A percentile compares a stretch with the other conserved stretches of the same genome.
These are phyloP conservation scores for Tolypocladium paradoxum DNA, from an alignment of 2,329 filamentous ascomycete species.

Conservation along the genomic window DNA sequence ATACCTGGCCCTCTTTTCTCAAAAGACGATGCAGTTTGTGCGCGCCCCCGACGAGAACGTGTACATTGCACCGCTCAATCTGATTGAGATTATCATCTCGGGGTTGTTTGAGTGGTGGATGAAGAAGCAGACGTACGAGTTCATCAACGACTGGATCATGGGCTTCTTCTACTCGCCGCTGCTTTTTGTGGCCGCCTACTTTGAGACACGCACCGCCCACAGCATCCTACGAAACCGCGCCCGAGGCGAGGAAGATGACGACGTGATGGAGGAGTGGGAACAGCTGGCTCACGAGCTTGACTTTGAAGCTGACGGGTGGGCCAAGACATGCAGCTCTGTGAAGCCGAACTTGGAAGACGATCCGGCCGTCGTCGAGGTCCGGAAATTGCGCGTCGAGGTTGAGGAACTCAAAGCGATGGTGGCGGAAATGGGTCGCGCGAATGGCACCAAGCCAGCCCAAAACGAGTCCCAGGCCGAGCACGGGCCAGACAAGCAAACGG, in stretches of 20 bases:
- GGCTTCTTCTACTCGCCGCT: constrained; percentile 73
- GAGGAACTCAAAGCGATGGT: constrained; percentile 43
- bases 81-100: constrained; percentile 76
- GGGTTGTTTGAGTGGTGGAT: constrained; percentile 94
- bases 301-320: constrained; percentile 78
- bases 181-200: constrained; percentile 63
- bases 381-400: constrained; percentile 46
- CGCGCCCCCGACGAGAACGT: constrained; percentile 97
- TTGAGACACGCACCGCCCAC: constrained; percentile 56
- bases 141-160: constrained; percentile 85
- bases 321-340: constrained; percentile 62
- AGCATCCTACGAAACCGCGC: constrained; percentile 63
- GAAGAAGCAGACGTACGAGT: constrained; percentile 59
- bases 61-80: constrained; percentile 90
- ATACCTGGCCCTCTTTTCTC: constrained; percentile 83
- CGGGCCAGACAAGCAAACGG: constrained; percentile 1
- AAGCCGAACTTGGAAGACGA: constrained; percentile 78
- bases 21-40: constrained; percentile 95
- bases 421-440: constrained; percentile 16
- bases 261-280: constrained; percentile 87
- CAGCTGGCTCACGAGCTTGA: constrained; percentile 62
- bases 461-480: neutral
- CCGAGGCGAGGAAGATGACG: constrained; percentile 80
- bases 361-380: constrained; percentile 59
- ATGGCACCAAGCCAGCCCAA: constrained; percentile 5